Base-by-base conservation (phyloP, 2,329 filamentous ascomycete species). In the Xylaria sp. region DNA sequence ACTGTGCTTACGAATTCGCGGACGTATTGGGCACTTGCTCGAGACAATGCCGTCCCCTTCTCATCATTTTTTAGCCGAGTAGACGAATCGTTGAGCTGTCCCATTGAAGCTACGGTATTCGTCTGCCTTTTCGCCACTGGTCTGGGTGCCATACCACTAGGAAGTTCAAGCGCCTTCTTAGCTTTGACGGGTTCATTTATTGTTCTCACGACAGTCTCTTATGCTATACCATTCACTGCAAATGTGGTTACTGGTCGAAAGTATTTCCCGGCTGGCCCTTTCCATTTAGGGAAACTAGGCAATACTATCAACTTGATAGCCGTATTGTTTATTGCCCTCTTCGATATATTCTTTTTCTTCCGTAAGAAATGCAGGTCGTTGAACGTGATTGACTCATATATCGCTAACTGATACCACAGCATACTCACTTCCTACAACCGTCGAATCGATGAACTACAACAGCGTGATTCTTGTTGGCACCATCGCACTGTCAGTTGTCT, bases 21-120 rank as follows among this genome's bases (percentile, higher is more conserved):
- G 53, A 77, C 81, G 38, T 85, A 82, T 76, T 87, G 85, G 85
- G 81, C 83, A 0, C 77, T 87, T 20, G 85, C 87, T 42, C 84
- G 88, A 36, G 88, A 90, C 74, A 84, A 85, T 44, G 87, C 87
- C 2, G 87, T 88, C 2, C 88, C 88, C 0, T 85, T 88, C 73
- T 81, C 83, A 1, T 63, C 73, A 11, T 79, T 86, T 76, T 85
- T 89, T 65, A 79, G 82, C n/a, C 76, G 73, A 20, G 86, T 90
- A 70, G 83, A 85, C 74, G 79, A 82, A 67, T 77, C 69, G 1
- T 82, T 87, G 63, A 86, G 86, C 61, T 89, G 87, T 73, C 88
- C 88, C 0, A 79, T 90, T 65, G 84, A 85, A 63, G 82, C 88
- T 1, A 88, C 87, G 0, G 67, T 89, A n/a, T 82, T 86, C 65